Conservation (phyloP, 208 protist species). For the Trypanosoma conorhini region DNA sequence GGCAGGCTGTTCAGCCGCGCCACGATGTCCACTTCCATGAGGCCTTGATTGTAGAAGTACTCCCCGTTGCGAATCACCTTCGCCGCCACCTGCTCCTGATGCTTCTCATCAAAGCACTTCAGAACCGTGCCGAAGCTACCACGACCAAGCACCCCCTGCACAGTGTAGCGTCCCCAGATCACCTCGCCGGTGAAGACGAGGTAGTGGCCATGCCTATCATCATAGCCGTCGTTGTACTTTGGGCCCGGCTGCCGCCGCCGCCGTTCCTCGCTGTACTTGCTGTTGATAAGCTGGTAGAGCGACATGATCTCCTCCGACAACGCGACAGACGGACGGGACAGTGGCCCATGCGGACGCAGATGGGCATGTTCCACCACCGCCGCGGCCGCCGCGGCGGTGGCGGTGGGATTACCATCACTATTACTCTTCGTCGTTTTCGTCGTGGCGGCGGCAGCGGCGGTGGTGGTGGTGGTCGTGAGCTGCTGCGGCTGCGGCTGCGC, state of each 20-base stretch:
- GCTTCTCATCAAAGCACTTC: conserved; percentile 72
- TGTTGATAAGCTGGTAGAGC: conserved; percentile 25
- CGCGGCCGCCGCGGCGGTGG: not conserved
- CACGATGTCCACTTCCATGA: conserved; percentile 84
- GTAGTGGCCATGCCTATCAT: conserved; percentile 86
- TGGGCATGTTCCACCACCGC: not conserved
- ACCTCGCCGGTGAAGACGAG: conserved; percentile 65
- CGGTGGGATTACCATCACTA: not conserved
- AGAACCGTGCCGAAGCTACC: conserved; percentile 91
- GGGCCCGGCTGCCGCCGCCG: conserved; percentile 17
- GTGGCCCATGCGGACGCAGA: not conserved
- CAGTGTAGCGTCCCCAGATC: conserved; percentile 77
- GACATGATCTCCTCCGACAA: conserved; percentile 25
- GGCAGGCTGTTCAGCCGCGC: conserved; percentile 63
- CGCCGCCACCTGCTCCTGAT: conserved; percentile 73
- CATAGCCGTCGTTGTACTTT: conserved; percentile 46
- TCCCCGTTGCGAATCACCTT: conserved; percentile 87
- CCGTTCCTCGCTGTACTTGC: conserved; percentile 25
- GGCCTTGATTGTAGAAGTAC: conserved; percentile 77
- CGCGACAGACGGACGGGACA: conserved; percentile 21
- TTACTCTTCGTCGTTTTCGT: conserved; percentile 1
- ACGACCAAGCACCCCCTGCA: conserved; percentile 82
- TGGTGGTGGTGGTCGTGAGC: not conserved
- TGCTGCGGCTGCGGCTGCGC: not conserved
- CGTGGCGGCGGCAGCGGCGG: conserved; percentile 10